Conservation (phyloP, 768 basidiomycete species). For the Suillus hirtellus region DNA sequence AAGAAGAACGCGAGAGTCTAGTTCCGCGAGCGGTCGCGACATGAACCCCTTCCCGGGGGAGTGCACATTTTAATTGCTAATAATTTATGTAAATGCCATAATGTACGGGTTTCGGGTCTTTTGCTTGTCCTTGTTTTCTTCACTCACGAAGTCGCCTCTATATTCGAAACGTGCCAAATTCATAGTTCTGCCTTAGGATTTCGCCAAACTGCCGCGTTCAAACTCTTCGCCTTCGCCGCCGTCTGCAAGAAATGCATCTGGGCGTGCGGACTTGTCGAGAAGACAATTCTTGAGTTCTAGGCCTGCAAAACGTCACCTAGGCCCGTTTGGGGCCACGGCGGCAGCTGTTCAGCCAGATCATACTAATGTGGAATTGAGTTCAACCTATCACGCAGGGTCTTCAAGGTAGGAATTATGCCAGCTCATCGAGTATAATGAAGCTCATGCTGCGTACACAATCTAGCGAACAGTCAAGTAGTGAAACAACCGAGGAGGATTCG, state of each 20-base stretch:
- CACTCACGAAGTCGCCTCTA: not conserved
- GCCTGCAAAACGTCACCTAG: slow-evolving; percentile 26
- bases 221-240: slow-evolving; percentile 77
- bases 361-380: slow-evolving; percentile 68
- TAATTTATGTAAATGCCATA: not conserved
- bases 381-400: slow-evolving; percentile 85
- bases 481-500: slow-evolving; percentile 59
- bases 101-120: slow-evolving; percentile 4
- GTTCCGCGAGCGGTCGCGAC: not conserved
- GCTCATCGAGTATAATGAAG: not conserved
- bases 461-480: slow-evolving; percentile 51
- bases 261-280: slow-evolving; percentile 49
- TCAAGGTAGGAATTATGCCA: slow-evolving; percentile 54
- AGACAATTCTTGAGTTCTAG: slow-evolving; percentile 37
- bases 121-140: slow-evolving; percentile 9
- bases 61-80: not conserved
- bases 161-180: not conserved
- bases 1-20: not conserved
- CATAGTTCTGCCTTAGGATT: slow-evolving; percentile 13
- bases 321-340: slow-evolving; percentile 22
- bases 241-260: slow-evolving; percentile 49
- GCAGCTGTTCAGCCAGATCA: slow-evolving; percentile 22
- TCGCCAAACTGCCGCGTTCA: slow-evolving; percentile 74
- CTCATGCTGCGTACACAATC: slow-evolving; percentile 21
- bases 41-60: not conserved